Evolutionary conservation across 2,329 filamentous ascomycete genomes (phyloP).

Genomic region (Phyllosticta citribraziliensis): DNA sequence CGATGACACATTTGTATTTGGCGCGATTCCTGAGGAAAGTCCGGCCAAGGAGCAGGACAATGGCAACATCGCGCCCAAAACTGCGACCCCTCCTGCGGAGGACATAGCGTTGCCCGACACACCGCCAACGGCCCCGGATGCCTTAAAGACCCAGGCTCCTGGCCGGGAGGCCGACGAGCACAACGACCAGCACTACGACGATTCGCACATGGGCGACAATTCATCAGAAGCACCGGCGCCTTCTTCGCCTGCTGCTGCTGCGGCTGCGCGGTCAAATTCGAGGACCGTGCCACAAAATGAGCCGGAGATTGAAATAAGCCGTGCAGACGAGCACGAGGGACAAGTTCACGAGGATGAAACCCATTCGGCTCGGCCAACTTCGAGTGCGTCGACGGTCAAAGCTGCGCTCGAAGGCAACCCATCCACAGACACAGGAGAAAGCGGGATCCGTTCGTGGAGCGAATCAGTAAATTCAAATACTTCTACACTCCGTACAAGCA

Average conservation of each 20-base stretch:
- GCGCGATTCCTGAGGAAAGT: slow-evolving; percentile 18
- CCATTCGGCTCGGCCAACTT: slow-evolving; percentile 18
- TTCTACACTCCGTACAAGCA: slow-evolving; percentile 20
- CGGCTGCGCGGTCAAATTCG: slow-evolving; percentile 26
- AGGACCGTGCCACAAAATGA: slow-evolving; percentile 4
- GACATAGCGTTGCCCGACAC: slow-evolving; percentile 19
- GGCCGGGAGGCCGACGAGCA: slow-evolving; percentile 15
- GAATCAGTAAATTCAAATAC: background rate
- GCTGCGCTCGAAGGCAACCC: background rate
- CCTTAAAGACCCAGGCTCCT: slow-evolving; percentile 32
- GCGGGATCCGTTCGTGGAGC: background rate
- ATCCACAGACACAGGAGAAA: background rate
- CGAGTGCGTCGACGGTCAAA: slow-evolving; percentile 31
- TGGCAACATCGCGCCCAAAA: background rate
- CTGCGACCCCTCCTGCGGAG: slow-evolving; percentile 8
- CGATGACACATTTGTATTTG: slow-evolving; percentile 39
- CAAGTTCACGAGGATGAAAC: slow-evolving; percentile 7
- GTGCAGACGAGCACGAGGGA: slow-evolving; percentile 5
- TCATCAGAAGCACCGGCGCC: slow-evolving; percentile 25
- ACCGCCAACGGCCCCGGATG: slow-evolving; percentile 30
- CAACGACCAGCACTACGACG: slow-evolving; percentile 19
- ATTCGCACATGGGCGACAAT: slow-evolving; percentile 13
- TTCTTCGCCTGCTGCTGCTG: slow-evolving; percentile 35
- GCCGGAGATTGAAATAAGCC: slow-evolving; percentile 5
- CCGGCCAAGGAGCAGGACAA: slow-evolving; percentile 1